Evolutionary conservation across 371 early-diverging fungal genomes (phyloP), one percentile per base, ranked within the genome.

Genomic region (Mucor lusitanicus): DNA sequence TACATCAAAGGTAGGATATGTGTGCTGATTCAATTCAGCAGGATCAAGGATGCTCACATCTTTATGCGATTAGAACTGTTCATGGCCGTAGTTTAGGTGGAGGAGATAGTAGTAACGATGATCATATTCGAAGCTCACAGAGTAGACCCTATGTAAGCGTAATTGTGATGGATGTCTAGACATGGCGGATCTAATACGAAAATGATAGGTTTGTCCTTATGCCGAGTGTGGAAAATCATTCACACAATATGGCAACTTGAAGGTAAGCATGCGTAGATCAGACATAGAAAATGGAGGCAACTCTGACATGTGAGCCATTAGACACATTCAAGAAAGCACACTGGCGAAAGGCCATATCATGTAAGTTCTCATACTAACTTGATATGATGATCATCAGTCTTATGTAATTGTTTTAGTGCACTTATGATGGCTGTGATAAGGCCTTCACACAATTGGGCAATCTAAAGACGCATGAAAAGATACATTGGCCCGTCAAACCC

Each of bases 381-480:
- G 21, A 1, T 6, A 44, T 44, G 19, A 44, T 42, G 5, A 15
- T n/a, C 44, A 3, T 44, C 3, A 25, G 42, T 40, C 33, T 53
- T 21, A 53, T 37, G 27, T 44, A 23, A 33, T 48, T 60, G 53
- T 19, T 40, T 7, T 58, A 84, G 79, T 88, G 89, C 53, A 60
- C 69, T 8, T 79, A 78, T 59, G 78, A 79, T 59, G 81, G 77
- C 13, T 94, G 94, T 69, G 82, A 74, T 66, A 90, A 90, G 73
- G 78, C 89, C 6, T 94, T 93, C 67, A 87, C 91, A 11, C 94
- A 92, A 72, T 82, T 88, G 6, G 92, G 92, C 1, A 92, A 94
- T 65, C 81, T 94, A n/a, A 91, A 90, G 68, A 92, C 92, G 6
- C 94, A 93, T 66, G 88, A 89, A 72, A 85, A 87, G 44, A 89